A percentile compares a stretch with the other conserved stretches of the same genome.
Evolutionary conservation across 2,329 filamentous ascomycete species (phyloP).

Genomic region (Aspergillus spinulosporus): DNA sequence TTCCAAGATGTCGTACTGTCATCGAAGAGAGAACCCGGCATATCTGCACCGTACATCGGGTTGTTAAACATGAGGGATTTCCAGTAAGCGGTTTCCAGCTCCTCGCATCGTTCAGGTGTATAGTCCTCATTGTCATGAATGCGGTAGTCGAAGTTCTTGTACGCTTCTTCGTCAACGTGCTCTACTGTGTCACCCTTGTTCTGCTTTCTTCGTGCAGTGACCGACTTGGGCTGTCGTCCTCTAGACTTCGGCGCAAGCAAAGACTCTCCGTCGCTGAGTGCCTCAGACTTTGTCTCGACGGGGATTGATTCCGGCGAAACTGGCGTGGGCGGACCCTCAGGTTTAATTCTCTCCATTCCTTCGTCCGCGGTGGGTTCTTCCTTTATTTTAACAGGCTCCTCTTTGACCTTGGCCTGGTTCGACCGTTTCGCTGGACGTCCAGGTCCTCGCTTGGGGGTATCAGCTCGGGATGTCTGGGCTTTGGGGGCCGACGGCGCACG

Average conservation of each 20-base stretch:
- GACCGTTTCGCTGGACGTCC: constrained; percentile 41
- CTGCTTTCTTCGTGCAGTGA: constrained; percentile 83
- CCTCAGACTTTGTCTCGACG: constrained; percentile 58
- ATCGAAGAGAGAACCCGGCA: constrained; percentile 92
- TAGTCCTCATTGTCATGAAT: constrained; percentile 83
- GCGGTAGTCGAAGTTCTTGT: constrained; percentile 86
- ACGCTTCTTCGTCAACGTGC: constrained; percentile 83
- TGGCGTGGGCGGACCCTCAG: constrained; percentile 54
- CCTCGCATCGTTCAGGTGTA: constrained; percentile 86
- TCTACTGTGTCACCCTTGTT: constrained; percentile 76
- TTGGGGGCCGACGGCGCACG: constrained; percentile 39
- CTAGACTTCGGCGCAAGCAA: constrained; percentile 46
- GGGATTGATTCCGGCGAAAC: constrained; percentile 56
- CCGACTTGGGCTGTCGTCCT: constrained; percentile 66
- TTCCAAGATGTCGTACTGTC: constrained; percentile 84
- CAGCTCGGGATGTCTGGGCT: constrained; percentile 37
- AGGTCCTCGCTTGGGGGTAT: constrained; percentile 50
- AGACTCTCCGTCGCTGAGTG: constrained; percentile 46
- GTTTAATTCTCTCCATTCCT: constrained; percentile 38
- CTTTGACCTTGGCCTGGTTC: constrained; percentile 41
- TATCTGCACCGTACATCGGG: constrained; percentile 92
- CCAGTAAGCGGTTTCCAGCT: constrained; percentile 94
- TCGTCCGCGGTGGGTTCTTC: constrained; percentile 41
- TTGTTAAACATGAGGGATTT: constrained; percentile 94
- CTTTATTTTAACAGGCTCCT: constrained; percentile 41